Evolutionary conservation across 2,329 filamentous ascomycete genomes (phyloP), one percentile per base, ranked within the genome.

Genomic region (Ophiostoma piceae): DNA sequence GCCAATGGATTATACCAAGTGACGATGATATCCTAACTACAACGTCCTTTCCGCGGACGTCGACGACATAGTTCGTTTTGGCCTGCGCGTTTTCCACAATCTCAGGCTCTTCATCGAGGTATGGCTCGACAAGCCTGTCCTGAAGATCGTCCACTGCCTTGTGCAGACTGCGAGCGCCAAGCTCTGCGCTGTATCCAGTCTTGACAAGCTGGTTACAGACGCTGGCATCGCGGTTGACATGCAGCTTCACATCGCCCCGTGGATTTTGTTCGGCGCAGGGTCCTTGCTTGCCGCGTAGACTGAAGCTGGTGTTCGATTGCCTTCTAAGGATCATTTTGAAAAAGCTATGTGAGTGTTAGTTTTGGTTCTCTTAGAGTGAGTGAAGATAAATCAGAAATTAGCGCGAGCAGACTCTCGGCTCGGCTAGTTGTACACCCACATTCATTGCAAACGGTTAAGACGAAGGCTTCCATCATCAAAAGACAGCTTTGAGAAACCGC

Each of bases 141-240:
- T 62, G 9, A 11, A 62, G 11, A 14, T 62, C 3, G 3, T 26
- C 26, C 6, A 62, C 57, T 2, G 71, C 71, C 26, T 71, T 69
- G 65, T 37, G 60, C 22, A 72, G 67, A 29, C 71, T 72, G 14
- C 71, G 71, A 2, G 71, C 71, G 19, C 71, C 71, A 0, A 72
- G 67, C 43, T 70, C 69, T 51, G 69, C 65, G 32, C 65, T 69
- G 66, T 72, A 72, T 19, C 69, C 66, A 2, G 35, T 57, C 37
- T 51, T n/a, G 6, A 69, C 71, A 2, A 72, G 41, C 5, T 22
- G 32, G 9, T 4, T 19, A 35, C 71, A 72, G 39, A 72, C 41
- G 29, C 65, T 68, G 65, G 71, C 71, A 32, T 72, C 71, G 19
- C 39, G 69, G 41, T 19, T 14, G 3, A 60, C 14, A 12, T 26